Conservation (phyloP, 139 green algal species). For the Nannochloris sp. region DNA sequence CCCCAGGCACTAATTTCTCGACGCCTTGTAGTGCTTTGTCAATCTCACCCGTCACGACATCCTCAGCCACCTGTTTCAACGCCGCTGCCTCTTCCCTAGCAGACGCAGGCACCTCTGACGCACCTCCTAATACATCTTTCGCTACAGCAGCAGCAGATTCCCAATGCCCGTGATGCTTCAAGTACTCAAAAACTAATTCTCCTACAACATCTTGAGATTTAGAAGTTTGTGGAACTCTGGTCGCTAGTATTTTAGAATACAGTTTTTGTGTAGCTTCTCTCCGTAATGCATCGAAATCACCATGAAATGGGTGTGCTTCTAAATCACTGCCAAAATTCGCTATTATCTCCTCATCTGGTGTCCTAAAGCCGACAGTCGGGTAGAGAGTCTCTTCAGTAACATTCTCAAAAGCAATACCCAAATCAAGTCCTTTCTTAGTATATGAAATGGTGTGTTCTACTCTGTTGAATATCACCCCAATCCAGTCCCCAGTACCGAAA, state of each 20-base stretch:
- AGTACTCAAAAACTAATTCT: conserved; percentile 57
- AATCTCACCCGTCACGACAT: conserved; percentile 16
- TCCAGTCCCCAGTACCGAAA: conserved; percentile 50
- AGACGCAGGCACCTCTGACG: conserved; percentile 8
- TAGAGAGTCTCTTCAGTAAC: conserved; percentile 55
- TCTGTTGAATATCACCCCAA: conserved; percentile 47
- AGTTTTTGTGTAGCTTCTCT: conserved; percentile 15
- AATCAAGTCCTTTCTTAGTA: conserved; percentile 50
- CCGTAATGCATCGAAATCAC: conserved; percentile 26
- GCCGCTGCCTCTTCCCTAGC: not conserved
- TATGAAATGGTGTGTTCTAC: conserved; percentile 45
- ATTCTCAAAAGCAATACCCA: conserved; percentile 64
- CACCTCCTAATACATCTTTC: conserved; percentile 41
- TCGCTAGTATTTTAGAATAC: conserved; percentile 9
- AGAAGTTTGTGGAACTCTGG: not conserved
- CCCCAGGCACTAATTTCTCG: conserved; percentile 25
- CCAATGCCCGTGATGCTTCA: conserved; percentile 56
- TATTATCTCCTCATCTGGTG: conserved; percentile 48
- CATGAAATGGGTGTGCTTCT: conserved; percentile 18
- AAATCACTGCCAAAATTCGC: conserved; percentile 55
- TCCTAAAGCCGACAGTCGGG: conserved; percentile 69
- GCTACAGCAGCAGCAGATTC: conserved; percentile 42
- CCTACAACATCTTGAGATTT: conserved; percentile 36
- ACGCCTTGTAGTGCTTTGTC: conserved; percentile 19
- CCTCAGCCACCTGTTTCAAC: not conserved